Base-by-base conservation (phyloP, 176 grass and related monocot species). In the Tillandsia leiboldiana region DNA sequence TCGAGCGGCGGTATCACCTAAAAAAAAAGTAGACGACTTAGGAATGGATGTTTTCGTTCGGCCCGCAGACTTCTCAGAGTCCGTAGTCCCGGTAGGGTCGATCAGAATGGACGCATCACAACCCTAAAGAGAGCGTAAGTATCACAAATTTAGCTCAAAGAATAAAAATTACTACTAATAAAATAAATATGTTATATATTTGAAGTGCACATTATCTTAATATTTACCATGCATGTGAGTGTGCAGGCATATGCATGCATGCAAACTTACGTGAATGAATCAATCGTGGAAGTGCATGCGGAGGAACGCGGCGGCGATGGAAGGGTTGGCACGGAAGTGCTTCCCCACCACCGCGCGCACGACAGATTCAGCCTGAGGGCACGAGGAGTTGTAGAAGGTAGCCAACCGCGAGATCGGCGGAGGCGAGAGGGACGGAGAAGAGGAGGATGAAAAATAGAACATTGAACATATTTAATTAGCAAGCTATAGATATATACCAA, bases 91-190 rank as follows among this genome's bases (percentile, higher is more conserved):
- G 3, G 84, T 69, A 12, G 73, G 17, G 1, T 14, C 47, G 63
- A 87, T 76, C 51, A 91, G 50, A 49, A 91, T 66, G 15, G 88
- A 91, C 9, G 78, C 88, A 71, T 91, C 81, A 23, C 84, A 91
- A 14, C 84, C 84, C 12, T 83, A 49, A 18, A 53, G 4, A 0
- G 33, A 42, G 33, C 6, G 33, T 24, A 28, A 66, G 20, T 47
- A 73, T 8, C 42, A 48, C 33, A n/a, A 9, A 79, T 20, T 17
- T 26, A 70, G 64, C 8, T 28, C 29, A 33, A 33, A 33, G 6
- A 71, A 26, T 18, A 8, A 24, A 50, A 26, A 29, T 69, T 78
- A 73, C 3, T 64, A 29, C 13, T 8, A 13, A 27, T 23, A 62
- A 0, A 51, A 53, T 15, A 6, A 47, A 23, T 47, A 7, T 28